Evolutionary conservation across 1,284 basidiomycete species (phyloP), one percentile per base, ranked within the genome.

Genomic region (Farysia itapuensis): DNA sequence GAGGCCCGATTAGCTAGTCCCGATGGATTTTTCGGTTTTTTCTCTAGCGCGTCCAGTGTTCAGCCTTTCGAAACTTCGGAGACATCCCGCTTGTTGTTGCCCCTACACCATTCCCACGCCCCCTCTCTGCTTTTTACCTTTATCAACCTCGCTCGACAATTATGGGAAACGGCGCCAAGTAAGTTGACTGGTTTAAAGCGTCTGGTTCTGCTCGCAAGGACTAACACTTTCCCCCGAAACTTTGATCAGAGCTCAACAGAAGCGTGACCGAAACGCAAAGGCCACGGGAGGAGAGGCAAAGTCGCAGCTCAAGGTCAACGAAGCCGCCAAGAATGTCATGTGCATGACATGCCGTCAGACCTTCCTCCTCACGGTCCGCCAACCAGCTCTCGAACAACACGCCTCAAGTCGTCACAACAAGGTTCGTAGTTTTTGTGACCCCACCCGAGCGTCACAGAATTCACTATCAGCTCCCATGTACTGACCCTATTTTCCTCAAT

Each of bases 291-390:
- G 63, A 12, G 66, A 58, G 5, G 57, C 73, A 18, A 72, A 65
- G 41, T 72, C 70, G 26, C 73, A 75, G 46, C 54, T 70, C 18
- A 75, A 75, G 44, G 49, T 58, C 15, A 75, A 75, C 60, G 75
- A 77, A 72, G 78, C 79, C 5, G 79, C 81, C 18, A 77, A 77
- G 49, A 77, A 69, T 36, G 79, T 81, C 58, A 75, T 79, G 67
- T 81, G 81, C 61, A 67, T 70, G 25, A 72, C 77, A 29, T 81
- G 81, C 67, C 77, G 77, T 56, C 77, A 78, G 47, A 78, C 78
- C 12, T 81, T 81, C 77, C 78, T 81, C 56, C 60, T 75, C 28
- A 81, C 80, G 1, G 75, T 80, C 23, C 78, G 80, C 43, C 56
- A 77, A 49, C 77, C 78, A 30, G 67, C 78, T 35, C 44, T 73